Conservation (phyloP, 1,284 basidiomycete species). For the Malassezia vespertilionis region DNA sequence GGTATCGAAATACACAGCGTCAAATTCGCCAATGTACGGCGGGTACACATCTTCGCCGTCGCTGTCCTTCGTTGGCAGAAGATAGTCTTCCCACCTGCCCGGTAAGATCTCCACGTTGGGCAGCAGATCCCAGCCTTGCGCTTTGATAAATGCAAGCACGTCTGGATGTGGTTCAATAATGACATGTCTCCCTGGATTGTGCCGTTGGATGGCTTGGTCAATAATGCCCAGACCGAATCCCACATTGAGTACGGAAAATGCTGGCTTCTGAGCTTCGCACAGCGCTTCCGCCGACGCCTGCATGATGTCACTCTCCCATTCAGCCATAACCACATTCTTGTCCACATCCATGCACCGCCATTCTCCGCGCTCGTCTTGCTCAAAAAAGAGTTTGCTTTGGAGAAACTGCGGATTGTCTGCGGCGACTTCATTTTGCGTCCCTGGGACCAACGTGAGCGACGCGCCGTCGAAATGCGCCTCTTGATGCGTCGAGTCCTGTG, state of each 20-base stretch:
- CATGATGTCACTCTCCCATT: conserved; percentile 49
- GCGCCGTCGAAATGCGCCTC: conserved; percentile 42
- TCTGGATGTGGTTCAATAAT: conserved; percentile 94
- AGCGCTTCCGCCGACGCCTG: conserved; percentile 25
- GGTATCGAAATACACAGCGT: conserved; percentile 87
- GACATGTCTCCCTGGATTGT: conserved; percentile 64
- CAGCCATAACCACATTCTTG: conserved; percentile 61
- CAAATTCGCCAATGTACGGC: conserved; percentile 63
- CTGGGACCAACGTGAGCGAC: conserved; percentile 49
- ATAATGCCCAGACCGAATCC: conserved; percentile 94
- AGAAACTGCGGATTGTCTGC: conserved; percentile 65
- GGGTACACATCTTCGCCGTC: conserved; percentile 62
- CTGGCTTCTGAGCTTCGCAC: conserved; percentile 39
- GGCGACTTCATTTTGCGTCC: conserved; percentile 22
- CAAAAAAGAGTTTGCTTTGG: conserved; percentile 60
- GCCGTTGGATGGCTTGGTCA: conserved; percentile 66
- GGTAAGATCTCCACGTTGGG: conserved; percentile 37
- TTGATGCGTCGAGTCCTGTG: conserved; percentile 5
- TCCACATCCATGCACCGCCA: conserved; percentile 63
- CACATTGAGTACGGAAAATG: conserved; percentile 70
- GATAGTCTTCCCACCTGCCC: conserved; percentile 53
- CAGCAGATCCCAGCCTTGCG: conserved; percentile 42
- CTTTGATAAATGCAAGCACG: conserved; percentile 66
- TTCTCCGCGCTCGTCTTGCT: conserved; percentile 56
- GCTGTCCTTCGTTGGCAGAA: conserved; percentile 71